Evolutionary conservation across 495 filamentous ascomycete species (phyloP).

Genomic region (Xylaria acuta): DNA sequence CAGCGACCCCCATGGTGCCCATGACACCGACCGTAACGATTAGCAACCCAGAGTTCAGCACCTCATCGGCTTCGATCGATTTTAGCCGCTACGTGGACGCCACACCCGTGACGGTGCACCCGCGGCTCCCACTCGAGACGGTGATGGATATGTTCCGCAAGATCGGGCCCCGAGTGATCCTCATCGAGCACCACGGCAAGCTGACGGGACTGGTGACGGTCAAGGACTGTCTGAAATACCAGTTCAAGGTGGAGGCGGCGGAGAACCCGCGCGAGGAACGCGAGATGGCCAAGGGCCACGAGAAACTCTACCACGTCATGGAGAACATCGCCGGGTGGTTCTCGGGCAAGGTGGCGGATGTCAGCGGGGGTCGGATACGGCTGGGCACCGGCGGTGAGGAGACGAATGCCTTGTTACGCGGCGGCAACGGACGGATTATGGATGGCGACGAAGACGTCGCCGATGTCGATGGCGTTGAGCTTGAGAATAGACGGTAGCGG

Average conservation of each 20-base stretch:
- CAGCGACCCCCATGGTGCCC: conserved; percentile 55
- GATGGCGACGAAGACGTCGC: conserved; percentile 68
- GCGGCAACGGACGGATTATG: conserved; percentile 55
- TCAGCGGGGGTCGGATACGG: conserved; percentile 56
- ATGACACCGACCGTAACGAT: conserved; percentile 69
- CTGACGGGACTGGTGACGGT: conserved; percentile 89
- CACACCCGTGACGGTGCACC: conserved; percentile 90
- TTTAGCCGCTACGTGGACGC: conserved; percentile 89
- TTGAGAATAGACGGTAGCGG: conserved; percentile 51
- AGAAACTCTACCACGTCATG: conserved; percentile 72
- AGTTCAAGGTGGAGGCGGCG: conserved; percentile 93
- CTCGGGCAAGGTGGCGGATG: conserved; percentile 54
- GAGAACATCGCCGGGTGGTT: conserved; percentile 63
- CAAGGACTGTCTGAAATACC: conserved; percentile 97
- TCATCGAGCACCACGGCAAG: conserved; percentile 87
- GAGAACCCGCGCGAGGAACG: conserved; percentile 71
- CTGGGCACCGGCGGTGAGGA: conserved; percentile 38
- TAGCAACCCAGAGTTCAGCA: conserved; percentile 41
- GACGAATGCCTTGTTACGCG: conserved; percentile 29
- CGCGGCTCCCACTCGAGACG: conserved; percentile 89
- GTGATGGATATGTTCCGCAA: conserved; percentile 99
- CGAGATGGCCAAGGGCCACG: conserved; percentile 59
- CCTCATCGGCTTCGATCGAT: conserved; percentile 69
- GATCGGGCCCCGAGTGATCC: conserved; percentile 91
- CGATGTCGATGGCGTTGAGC: conserved; percentile 65